These are phyloP conservation scores for Dioscorea cayenensis DNA, from an alignment of 116 monocot species.

Conservation along the genomic window DNA sequence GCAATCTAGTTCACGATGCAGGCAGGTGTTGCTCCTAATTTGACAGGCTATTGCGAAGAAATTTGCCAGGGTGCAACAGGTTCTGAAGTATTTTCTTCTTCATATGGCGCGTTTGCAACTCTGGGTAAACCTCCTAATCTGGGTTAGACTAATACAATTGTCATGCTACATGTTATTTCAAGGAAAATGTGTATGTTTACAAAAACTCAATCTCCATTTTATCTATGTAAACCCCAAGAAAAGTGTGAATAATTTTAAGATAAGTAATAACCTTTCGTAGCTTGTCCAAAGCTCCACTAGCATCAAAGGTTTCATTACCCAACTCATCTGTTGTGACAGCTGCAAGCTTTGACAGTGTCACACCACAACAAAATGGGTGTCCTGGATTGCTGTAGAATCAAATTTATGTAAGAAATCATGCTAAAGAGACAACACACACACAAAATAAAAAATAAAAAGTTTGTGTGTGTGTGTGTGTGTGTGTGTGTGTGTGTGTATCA, in stretches of 20 bases:
- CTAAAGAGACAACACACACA: background rate
- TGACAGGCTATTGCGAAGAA: too few species aligned
- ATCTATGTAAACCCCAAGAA: background rate
- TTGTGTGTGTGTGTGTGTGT: too few species aligned
- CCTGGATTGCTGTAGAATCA: conserved; percentile 66
- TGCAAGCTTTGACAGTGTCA: conserved; percentile 92
- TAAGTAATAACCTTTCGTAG: conserved; percentile 63
- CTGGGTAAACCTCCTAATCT: too few species aligned
- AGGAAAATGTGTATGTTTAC: background rate
- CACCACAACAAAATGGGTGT: conserved; percentile 85
- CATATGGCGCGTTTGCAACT: too few species aligned
- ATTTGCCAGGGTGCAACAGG: too few species aligned
- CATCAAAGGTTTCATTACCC: conserved; percentile 95
- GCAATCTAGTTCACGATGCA: too few species aligned
- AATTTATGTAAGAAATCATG: background rate
- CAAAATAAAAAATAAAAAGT: background rate
- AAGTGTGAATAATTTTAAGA: background rate
- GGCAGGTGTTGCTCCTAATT: too few species aligned
- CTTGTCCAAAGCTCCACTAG: conserved; percentile 96
- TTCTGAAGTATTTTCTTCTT: too few species aligned
- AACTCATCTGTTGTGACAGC: conserved; percentile 92
- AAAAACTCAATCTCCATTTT: background rate
- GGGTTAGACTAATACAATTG: background rate
- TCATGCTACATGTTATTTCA: background rate
- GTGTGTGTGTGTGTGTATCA: too few species aligned